Base-by-base conservation (phyloP, 805 yeast species). In the Pichia scutulata region DNA sequence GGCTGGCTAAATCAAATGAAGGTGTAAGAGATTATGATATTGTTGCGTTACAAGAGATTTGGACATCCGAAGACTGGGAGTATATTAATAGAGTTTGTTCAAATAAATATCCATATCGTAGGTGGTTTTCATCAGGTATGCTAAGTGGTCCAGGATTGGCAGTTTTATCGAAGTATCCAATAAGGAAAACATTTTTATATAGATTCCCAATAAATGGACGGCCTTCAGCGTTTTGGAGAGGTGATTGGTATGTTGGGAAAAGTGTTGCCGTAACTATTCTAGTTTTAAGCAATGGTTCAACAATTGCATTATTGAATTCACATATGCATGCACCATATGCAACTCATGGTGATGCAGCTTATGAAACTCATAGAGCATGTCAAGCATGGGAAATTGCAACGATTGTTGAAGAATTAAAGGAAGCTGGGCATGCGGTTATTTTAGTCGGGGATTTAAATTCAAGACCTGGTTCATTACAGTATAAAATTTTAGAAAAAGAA, bases 291-390 rank as follows among this genome's bases (percentile, higher is more conserved):
- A 67, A 73, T 0, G 70, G 69, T 18, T 70, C 75, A 2, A 63
- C 73, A 7, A 69, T 93, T 40, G 97, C 95, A 2, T 68, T 93
- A 6, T 69, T 93, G 61, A 92, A 90, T 62, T 83, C 96, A 18
- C 99, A 93, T 65, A 84, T 93, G 93, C 99, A 93, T 66, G 99
- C 99, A 1, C 99, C 99, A 0, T 93, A 93, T 62, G 76, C 93
- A 1, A 60, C 69, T 18, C 67, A 71, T 0, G 98, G 98, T 2
- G 96, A 89, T 65, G 95, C 95, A 2, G 85, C 90, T 2, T 93
- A 93, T 62, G 72, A 82, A 3, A 86, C 96, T 57, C 98, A 93
- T 62, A 72, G 99, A 45, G 82, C 97, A 0, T 79, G 93, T 51
- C 99, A 93, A 67, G 97, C 98, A 0, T 93, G 98, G 98, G 97